phyloP scores from a whole-genome alignment of 2,329 filamentous ascomycete genomes.

The Dryadomyces quercus-mongolicae region DNA sequence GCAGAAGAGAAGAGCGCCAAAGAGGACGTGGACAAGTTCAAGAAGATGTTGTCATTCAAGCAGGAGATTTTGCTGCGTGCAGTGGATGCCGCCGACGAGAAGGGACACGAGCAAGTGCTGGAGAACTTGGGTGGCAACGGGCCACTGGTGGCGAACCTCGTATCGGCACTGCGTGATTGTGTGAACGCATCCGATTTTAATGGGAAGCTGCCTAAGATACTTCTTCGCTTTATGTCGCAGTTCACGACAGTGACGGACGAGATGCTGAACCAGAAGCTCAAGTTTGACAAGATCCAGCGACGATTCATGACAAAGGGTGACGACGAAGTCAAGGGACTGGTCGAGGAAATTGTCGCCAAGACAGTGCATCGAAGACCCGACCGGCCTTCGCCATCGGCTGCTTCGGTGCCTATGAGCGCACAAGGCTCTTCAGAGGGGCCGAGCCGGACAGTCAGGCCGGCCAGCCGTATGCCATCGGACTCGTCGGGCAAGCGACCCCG shows the following conservation, averaged over 20 bases:
- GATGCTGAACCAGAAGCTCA: conserved; percentile 47
- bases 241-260: conserved; percentile 51
- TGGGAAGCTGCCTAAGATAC: conserved; percentile 39
- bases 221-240: conserved; percentile 48
- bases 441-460: conserved; percentile 6
- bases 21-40: conserved; percentile 25
- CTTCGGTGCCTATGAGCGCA: background rate
- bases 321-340: conserved; percentile 48
- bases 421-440: background rate
- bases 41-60: conserved; percentile 28
- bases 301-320: conserved; percentile 54
- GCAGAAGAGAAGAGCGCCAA: conserved; percentile 24
- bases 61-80: conserved; percentile 37
- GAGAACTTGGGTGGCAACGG: conserved; percentile 46
- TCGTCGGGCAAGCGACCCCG: conserved; percentile 22
- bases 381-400: background rate
- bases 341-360: conserved; percentile 33
- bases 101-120: conserved; percentile 42
- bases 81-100: conserved; percentile 39
- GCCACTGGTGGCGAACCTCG: conserved; percentile 42
- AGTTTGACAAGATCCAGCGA: conserved; percentile 52
- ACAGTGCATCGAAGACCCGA: conserved; percentile 26
- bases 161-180: conserved; percentile 41
- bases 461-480: conserved; percentile 14
- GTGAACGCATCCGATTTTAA: conserved; percentile 40